phyloP scores from a whole-genome alignment of 2,329 filamentous ascomycete species.

The Thelonectria olida region DNA sequence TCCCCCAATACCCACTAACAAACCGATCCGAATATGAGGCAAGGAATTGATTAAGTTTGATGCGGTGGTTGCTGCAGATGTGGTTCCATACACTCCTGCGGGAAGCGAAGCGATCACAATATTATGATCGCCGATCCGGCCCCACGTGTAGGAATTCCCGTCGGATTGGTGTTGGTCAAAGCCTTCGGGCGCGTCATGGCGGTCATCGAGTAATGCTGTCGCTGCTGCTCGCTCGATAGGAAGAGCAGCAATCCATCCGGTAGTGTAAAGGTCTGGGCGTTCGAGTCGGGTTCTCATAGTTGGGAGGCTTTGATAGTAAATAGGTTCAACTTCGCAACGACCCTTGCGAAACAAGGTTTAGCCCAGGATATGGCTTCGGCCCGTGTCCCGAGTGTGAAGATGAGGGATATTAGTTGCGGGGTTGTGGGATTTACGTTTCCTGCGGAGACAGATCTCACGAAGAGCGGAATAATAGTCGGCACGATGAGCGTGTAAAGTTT shows the following conservation, averaged over 20 bases:
- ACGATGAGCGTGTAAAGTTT: no score
- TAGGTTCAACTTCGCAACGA: no score
- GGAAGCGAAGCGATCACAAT: constrained; percentile 37
- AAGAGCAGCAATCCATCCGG: constrained; percentile 41
- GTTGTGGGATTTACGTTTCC: no score
- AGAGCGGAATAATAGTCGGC: no score
- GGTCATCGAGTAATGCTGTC: constrained; percentile 36
- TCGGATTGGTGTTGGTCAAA: constrained; percentile 27
- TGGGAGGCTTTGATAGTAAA: no score
- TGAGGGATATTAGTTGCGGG: no score
- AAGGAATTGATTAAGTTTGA: constrained; percentile 25
- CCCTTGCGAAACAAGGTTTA: no score
- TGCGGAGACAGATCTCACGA: no score
- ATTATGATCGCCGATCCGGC: constrained; percentile 36
- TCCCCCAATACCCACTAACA: constrained; percentile 54
- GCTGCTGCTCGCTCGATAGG: constrained; percentile 37
- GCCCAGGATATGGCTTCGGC: no score
- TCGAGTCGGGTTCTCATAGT: no score
- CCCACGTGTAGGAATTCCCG: constrained; percentile 39
- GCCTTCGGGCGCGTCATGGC: constrained; percentile 16
- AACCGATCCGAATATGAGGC: constrained; percentile 28
- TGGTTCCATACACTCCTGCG: constrained; percentile 26
- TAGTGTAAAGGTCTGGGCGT: constrained; percentile 4
- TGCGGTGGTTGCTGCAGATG: constrained; percentile 25
- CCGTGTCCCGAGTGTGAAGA: no score